phyloP scores from a whole-genome alignment of 176 grass and related monocot genomes.

The Sorghum bicolor region Sorghum_bicolor_NCBIv3 NC_012876.2:58732001-58732500 shows the following conservation, averaged over 20 bases:
- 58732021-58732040: not conserved
- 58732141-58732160: constrained; percentile 23
- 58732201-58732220: not conserved
- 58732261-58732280: constrained; percentile 1
- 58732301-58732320: constrained; percentile 32
- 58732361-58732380: not conserved
- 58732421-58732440: constrained; percentile 31
- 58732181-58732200: not conserved
- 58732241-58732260: not conserved
- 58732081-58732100: not conserved
- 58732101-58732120: constrained; percentile 31
- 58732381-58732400: constrained; percentile 37
- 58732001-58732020: constrained; percentile 1
- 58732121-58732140: not conserved
- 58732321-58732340: constrained; percentile 53
- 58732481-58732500: constrained; percentile 31
- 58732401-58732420: constrained; percentile 42
- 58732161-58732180: constrained; percentile 21
- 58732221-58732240: not conserved
- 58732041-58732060: not conserved
- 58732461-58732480: constrained; percentile 21
- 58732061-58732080: not conserved
- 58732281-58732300: constrained; percentile 50
- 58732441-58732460: constrained; percentile 37
- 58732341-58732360: constrained; percentile 72